These are phyloP conservation scores for Sporothrix brunneoviolacea DNA, from an alignment of 2,329 filamentous ascomycete species.

Conservation along the genomic window DNA sequence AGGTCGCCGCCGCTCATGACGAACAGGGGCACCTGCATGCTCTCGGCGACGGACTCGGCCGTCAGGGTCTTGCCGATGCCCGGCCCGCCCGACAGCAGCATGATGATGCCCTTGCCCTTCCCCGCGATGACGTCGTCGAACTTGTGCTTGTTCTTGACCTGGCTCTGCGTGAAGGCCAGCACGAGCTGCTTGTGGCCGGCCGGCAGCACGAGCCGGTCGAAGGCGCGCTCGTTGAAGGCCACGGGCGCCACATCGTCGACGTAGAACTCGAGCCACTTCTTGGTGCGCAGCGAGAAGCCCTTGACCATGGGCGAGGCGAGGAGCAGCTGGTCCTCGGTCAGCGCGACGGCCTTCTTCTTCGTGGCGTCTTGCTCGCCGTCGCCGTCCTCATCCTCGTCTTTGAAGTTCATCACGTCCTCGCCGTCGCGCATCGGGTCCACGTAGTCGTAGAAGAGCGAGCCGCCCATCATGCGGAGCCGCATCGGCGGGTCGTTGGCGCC, in stretches of 20 bases:
- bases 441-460: not conserved
- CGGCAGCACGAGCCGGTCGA: constrained; percentile 29
- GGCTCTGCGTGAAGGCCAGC: constrained; percentile 24
- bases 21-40: constrained; percentile 43
- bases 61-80: constrained; percentile 46
- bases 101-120: constrained; percentile 28
- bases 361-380: constrained; percentile 8
- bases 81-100: constrained; percentile 41
- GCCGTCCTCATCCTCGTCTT: not conserved
- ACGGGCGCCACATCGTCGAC: constrained; percentile 35
- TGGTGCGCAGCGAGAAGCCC: constrained; percentile 39
- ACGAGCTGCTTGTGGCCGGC: constrained; percentile 25
- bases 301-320: constrained; percentile 25
- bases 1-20: constrained; percentile 60
- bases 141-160: constrained; percentile 24
- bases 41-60: constrained; percentile 44
- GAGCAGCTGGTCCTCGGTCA: constrained; percentile 24
- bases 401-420: not conserved
- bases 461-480: not conserved
- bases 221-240: constrained; percentile 39
- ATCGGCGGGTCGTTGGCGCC: not conserved
- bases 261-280: constrained; percentile 39
- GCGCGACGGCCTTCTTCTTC: constrained; percentile 5
- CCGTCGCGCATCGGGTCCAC: not conserved
- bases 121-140: constrained; percentile 18